Base-by-base conservation (phyloP, 139 green algal species). In the Coelastrella sp. region DNA sequence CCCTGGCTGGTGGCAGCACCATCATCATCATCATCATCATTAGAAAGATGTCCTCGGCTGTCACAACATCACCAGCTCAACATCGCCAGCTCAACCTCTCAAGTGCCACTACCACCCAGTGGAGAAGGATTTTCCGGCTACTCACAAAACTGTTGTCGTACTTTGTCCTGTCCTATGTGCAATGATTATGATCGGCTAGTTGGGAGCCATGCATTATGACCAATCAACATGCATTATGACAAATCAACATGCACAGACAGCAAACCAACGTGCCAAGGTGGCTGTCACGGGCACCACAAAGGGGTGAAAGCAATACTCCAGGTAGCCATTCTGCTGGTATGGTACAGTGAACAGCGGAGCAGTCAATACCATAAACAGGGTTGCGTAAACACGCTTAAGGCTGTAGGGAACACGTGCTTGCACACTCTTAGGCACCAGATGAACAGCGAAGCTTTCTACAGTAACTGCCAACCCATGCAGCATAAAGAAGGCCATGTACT, bases 401-500 rank as follows among this genome's bases (percentile, higher is more conserved):
- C 81, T 75, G 60, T 22, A 22, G 9, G 81, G 81, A 7, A 70
- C 20, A 6, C 58, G 6, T 59, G 81, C 81, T 35, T 76, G 68
- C 35, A 65, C 59, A 8, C 14, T 8, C 8, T 74, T n/a, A 19
- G 81, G 81, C 6, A 86, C 19, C 27, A 70, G 58, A 7, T 68
- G 12, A 10, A 49, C 81, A 58, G 60, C 81, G 24, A 59, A 70
- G 59, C 81, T 35, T n/a, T 86, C 81, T 59, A 59, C 59, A 49
- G 74, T 8, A 25, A 86, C 58, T 7, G 81, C 81, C 11, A 86
- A 17, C 17, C 81, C 61, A 70, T 86, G 81, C 81, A 86, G 59
- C 81, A 86, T 86, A 59, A 86, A 86, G 81, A 74, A 86, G 9
- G 60, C 59, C 81, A 86, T 86, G 59, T 86, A 86, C 6, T 56